Evolutionary conservation across 106 monocot species (phyloP).

Genomic region (Posidonia australis): DNA sequence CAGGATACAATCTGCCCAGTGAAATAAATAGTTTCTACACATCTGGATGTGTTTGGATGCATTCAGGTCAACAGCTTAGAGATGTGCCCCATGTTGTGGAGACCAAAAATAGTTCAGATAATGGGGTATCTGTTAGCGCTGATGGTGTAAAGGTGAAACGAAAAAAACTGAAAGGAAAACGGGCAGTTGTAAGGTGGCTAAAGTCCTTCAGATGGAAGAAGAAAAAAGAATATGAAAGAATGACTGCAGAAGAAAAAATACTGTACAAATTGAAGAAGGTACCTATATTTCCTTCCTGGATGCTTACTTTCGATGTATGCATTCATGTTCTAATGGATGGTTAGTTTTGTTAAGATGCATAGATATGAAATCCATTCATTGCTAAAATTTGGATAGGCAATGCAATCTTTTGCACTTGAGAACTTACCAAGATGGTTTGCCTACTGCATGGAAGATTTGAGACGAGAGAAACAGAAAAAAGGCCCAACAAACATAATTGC

Average conservation of each 20-base stretch:
- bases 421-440: no score
- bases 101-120: not conserved
- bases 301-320: not conserved
- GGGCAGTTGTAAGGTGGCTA: conserved; percentile 81
- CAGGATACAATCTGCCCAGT: not conserved
- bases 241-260: conserved; percentile 93
- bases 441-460: no score
- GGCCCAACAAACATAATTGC: no score
- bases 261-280: conserved; percentile 81
- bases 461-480: no score
- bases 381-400: no score
- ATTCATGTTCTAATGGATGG: no score
- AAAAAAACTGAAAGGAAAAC: conserved; percentile 85
- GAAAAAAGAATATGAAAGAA: conserved; percentile 88
- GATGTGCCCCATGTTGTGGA: not conserved
- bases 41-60: conserved; percentile 7
- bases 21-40: not conserved
- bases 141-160: conserved; percentile 38
- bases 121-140: not conserved
- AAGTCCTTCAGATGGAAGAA: conserved; percentile 91
- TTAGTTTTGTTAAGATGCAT: no score
- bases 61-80: not conserved
- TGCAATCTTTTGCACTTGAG: no score
- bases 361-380: no score
- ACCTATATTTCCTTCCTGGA: not conserved